Evolutionary conservation across 1,284 basidiomycete genomes (phyloP), one percentile per base, ranked within the genome.

Genomic region (Neotropicomus parvogracilis): DNA sequence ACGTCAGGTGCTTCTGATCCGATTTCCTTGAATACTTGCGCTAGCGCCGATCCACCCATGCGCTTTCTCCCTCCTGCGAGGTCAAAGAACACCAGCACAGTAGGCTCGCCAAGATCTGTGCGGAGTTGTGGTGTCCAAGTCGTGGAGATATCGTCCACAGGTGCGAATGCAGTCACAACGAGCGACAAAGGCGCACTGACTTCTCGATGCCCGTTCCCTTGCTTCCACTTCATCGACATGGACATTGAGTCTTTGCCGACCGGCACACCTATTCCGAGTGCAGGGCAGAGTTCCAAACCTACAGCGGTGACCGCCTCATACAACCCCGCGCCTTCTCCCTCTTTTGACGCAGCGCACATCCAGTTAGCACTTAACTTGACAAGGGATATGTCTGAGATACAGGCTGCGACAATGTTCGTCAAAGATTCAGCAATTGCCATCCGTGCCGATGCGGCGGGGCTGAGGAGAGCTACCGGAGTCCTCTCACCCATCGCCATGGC

Each of bases 201-300:
- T 60, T 94, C 85, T 52, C 83, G 85, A 60, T 81, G 73, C 55
- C 84, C 79, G 20, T 72, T 76, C 8, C 75, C 75, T 24, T 86
- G 69, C 45, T 66, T 77, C 95, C 95, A 99, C 59, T 85, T 88
- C 95, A 98, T 99, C 52, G 90, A 88, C 95, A 99, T 99, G 28
- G 91, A 95, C 97, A 99, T 98, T 3, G 94, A 97, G 69, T 99
- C 95, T 72, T 99, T 99, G 27, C 97, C 95, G 29, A 99, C 95
- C 0, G 95, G 97, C 44, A 99, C 93, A 20, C 93, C 89, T 19
- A 99, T 75, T 11, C 95, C 95, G 12, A 99, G 79, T 19, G 82
- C 83, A n/a, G 95, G 95, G 68, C 97, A 99, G 11, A 99, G 75
- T 53, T 97, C 92, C 74, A 95, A 79, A 10, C 97, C 95, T 40